Evolutionary conservation across 768 basidiomycete species (phyloP).

Genomic region (Lactarius sanguifluus): DNA sequence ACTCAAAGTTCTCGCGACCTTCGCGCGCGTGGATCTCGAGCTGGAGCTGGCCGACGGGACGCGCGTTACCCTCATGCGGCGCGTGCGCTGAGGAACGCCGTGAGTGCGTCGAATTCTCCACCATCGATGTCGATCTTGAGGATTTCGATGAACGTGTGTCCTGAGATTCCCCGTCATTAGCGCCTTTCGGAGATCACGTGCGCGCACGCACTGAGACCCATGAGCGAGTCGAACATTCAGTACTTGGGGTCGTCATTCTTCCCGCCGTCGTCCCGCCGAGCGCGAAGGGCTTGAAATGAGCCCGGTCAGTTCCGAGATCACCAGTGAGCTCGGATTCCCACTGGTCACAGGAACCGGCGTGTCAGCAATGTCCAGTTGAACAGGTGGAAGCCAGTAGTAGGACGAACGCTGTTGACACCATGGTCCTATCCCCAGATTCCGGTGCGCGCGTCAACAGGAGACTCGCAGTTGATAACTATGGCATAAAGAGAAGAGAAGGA

Average conservation of each 20-base stretch:
- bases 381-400: no score
- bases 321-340: constrained; percentile 46
- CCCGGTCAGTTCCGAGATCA: constrained; percentile 36
- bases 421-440: constrained; percentile 44
- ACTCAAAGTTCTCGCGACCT: constrained; percentile 42
- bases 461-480: no score
- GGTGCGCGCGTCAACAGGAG: constrained; percentile 42
- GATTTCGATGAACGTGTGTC: constrained; percentile 66
- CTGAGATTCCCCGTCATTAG: constrained; percentile 32
- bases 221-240: constrained; percentile 62
- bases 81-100: constrained; percentile 45
- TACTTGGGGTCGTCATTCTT: constrained; percentile 49
- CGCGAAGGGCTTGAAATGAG: constrained; percentile 45
- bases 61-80: constrained; percentile 7
- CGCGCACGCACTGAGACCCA: constrained; percentile 50
- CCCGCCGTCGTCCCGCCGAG: constrained; percentile 40
- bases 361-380: background rate
- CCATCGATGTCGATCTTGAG: constrained; percentile 72
- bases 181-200: no score
- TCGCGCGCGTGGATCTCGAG: constrained; percentile 57
- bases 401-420: constrained; percentile 38
- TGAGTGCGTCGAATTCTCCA: constrained; percentile 62
- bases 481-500: no score
- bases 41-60: constrained; percentile 72
- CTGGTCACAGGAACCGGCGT: constrained; percentile 11